These are phyloP conservation scores for Bidens hawaiensis DNA, from an alignment of 140 eudicot species.

Conservation along the genomic window DNA sequence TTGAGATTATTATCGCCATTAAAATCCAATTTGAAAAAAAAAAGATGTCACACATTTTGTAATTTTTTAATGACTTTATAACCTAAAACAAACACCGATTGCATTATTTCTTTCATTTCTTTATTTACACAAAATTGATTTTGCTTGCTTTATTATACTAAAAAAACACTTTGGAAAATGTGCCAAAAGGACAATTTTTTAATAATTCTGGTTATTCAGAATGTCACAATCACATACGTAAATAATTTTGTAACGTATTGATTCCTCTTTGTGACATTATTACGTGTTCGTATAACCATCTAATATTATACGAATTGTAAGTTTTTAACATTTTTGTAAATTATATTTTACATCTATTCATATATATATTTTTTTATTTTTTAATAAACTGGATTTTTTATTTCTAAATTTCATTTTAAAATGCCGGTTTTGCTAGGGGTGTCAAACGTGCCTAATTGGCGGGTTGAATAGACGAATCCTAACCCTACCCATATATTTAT, in stretches of 20 bases:
- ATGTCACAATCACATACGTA: constrained; percentile 14
- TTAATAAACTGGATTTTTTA: no score
- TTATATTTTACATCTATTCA: background rate
- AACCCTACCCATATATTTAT: background rate
- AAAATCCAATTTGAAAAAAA: no score
- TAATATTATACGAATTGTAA: no score
- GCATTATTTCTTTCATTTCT: no score
- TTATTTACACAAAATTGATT: background rate
- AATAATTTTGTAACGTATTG: background rate
- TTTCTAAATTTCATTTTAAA: background rate
- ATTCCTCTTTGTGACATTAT: constrained; percentile 3
- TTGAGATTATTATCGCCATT: no score
- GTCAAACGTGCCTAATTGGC: background rate
- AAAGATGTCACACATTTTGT: no score
- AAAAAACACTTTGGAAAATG: constrained; percentile 7
- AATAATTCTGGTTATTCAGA: background rate
- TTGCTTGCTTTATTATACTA: background rate
- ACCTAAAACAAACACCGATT: no score
- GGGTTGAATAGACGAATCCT: background rate
- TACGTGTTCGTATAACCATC: constrained; percentile 18
- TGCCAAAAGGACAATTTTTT: background rate
- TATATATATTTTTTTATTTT: no score
- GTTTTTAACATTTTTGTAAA: no score
- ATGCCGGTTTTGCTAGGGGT: background rate
- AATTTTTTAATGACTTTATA: no score